Base-by-base conservation (phyloP, 1,139 yeast genomes). In the Suhomyces bolitotheri region DNA sequence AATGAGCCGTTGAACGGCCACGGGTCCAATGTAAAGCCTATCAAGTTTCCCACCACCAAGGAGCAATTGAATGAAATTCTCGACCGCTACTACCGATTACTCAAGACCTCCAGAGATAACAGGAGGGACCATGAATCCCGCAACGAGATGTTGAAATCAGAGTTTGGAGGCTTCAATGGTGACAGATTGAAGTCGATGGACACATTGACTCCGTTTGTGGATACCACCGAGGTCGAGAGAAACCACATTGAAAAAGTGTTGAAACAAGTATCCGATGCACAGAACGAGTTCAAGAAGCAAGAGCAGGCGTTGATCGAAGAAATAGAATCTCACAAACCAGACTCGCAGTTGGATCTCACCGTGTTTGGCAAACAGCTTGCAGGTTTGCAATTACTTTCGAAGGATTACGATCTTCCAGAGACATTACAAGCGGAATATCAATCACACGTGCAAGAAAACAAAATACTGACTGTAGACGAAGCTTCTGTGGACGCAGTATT, bases 341-440 rank as follows among this genome's bases (percentile, higher is more conserved):
- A 38, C 8, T 30, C 33, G 1, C 25, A 19, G 14, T 39, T 72
- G 17, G 87, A 88, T 56, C 47, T 66, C 14, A 67, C 63, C 4
- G 58, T 82, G 33, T 65, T 90, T 40, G 71, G 75, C 38, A 73
- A 78, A 34, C 97, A 90, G 58, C 61, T 92, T 17, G 66, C 80
- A 19, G 87, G 94, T 0, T 76, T 87, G 46, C 89, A 89, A 55
- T 58, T 89, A 22, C 64, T 92, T 34, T 76, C 95, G 2, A 82
- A 78, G 46, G 95, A 89, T 55, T 53, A 87, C 46, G 94, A 86
- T 51, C 59, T 94, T 31, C 95, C 97, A 7, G 66, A 67, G 40
- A 41, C 62, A 40, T 51, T 71, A 41, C 65, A 73, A 48, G 19
- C 45, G 27, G 53, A 56, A 9, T 49, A 42, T 25, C 34, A 41